A percentile compares a stretch with the other conserved stretches of the same genome.
Evolutionary conservation across 2,329 filamentous ascomycete species (phyloP).

Genomic region (Hirsutella thompsonii): DNA sequence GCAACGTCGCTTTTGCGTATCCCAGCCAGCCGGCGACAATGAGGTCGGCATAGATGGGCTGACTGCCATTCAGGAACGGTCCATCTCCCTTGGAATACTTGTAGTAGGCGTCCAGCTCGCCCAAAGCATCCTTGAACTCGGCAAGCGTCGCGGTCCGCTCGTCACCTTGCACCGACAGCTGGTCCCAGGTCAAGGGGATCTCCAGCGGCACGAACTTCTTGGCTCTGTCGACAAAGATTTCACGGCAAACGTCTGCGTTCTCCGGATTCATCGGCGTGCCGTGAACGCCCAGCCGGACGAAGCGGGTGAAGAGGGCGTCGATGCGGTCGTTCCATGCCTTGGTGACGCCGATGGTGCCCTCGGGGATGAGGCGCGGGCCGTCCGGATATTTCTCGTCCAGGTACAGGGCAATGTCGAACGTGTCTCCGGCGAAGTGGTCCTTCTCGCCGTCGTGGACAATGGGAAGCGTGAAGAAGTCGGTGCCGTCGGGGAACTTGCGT

Average conservation of each 20-base stretch:
- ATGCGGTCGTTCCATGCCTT: slow-evolving; percentile 38
- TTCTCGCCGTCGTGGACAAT: slow-evolving; percentile 35
- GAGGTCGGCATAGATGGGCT: slow-evolving; percentile 38
- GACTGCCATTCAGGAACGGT: slow-evolving; percentile 33
- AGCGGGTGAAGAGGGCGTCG: slow-evolving; percentile 38
- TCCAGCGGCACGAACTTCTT: slow-evolving; percentile 10
- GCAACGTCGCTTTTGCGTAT: slow-evolving; percentile 28
- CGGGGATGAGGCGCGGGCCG: slow-evolving; percentile 33
- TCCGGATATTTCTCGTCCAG: slow-evolving; percentile 38
- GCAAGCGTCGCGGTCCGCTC: slow-evolving; percentile 21
- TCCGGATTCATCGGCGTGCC: slow-evolving; percentile 37
- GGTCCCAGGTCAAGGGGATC: slow-evolving; percentile 23
- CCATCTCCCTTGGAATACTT: slow-evolving; percentile 27
- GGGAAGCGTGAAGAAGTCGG: slow-evolving; percentile 47
- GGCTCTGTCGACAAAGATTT: slow-evolving; percentile 34
- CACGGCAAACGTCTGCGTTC: slow-evolving; percentile 27
- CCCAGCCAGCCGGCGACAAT: slow-evolving; percentile 44
- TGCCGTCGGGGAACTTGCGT: slow-evolving; percentile 42
- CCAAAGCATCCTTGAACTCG: slow-evolving; percentile 27
- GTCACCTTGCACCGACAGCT: slow-evolving; percentile 24
- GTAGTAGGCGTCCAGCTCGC: slow-evolving; percentile 21
- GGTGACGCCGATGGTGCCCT: slow-evolving; percentile 25
- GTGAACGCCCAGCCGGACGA: slow-evolving; percentile 25
- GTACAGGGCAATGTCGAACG: slow-evolving; percentile 52
- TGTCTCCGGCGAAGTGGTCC: slow-evolving; percentile 37